Evolutionary conservation across 2,329 filamentous ascomycete genomes (phyloP).

Genomic region (Trichocomaceae sp.): DNA sequence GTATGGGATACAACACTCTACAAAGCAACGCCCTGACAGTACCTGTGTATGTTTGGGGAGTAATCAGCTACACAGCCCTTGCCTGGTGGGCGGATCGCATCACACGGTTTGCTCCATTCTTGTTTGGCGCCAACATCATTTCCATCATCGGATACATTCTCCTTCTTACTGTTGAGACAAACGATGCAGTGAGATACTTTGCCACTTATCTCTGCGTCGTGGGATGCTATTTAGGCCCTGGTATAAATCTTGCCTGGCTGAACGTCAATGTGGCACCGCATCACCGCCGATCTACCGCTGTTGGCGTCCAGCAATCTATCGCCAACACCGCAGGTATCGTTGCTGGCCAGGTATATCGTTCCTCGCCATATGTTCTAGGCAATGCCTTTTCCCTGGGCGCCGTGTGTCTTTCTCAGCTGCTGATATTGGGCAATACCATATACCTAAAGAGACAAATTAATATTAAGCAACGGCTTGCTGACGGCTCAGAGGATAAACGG

Average conservation of each 20-base stretch:
- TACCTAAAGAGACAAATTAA: slow-evolving; percentile 41
- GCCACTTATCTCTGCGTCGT: slow-evolving; percentile 45
- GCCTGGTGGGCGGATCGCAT: slow-evolving; percentile 45
- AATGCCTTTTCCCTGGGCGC: slow-evolving; percentile 34
- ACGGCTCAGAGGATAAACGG: slow-evolving; percentile 39
- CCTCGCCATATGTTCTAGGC: slow-evolving; percentile 30
- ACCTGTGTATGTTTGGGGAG: slow-evolving; percentile 50
- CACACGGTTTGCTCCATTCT: slow-evolving; percentile 27
- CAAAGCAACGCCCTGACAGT: slow-evolving; percentile 51
- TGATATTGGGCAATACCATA: slow-evolving; percentile 36
- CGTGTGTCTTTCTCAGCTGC: slow-evolving; percentile 27
- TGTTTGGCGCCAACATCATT: slow-evolving; percentile 36
- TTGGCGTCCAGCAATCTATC: slow-evolving; percentile 43
- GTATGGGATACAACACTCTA: slow-evolving; percentile 47
- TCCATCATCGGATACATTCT: slow-evolving; percentile 47
- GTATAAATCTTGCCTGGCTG: slow-evolving; percentile 44
- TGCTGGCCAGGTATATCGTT: slow-evolving; percentile 42
- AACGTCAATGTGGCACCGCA: slow-evolving; percentile 45
- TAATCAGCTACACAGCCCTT: slow-evolving; percentile 39
- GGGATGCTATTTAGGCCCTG: slow-evolving; percentile 44
- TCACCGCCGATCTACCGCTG: slow-evolving; percentile 43
- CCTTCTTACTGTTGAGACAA: slow-evolving; percentile 42
- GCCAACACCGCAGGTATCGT: slow-evolving; percentile 46
- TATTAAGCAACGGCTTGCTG: slow-evolving; percentile 34
- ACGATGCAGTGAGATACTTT: slow-evolving; percentile 45